Base-by-base conservation (phyloP, 768 basidiomycete species). In the Boletellus emodensis region DNA sequence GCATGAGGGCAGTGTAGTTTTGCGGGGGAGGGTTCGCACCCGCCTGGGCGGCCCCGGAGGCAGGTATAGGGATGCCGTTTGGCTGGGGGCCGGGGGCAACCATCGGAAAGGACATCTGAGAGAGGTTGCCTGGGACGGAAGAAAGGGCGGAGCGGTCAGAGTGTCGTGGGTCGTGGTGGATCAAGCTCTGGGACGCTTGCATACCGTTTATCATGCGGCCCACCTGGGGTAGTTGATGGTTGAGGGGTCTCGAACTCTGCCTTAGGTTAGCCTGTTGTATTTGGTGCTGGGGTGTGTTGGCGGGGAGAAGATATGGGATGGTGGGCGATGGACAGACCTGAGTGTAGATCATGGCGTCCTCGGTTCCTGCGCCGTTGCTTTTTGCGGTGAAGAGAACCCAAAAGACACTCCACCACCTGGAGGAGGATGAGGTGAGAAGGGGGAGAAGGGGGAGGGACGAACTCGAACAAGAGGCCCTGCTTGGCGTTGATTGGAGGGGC, bases 331-430 rank as follows among this genome's bases (percentile, higher is more conserved):
- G 22, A 70, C 81, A 47, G 56, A 87, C 87, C 71, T 85, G 82
- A 0, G 79, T 82, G 63, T 89, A 90, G 33, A 83, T 51, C 64
- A 88, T 56, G 20, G 85, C 87, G 55, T 90, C 87, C 1, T 88
- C 86, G n/a, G 81, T 64, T 17, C 81, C 83, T 9, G 62, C 64
- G 28, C 79, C 80, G 43, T 77, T 84, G 55, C 84, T 87, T 69
- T 90, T 90, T 40, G 88, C 87, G 12, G 83, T 82, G 64, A 90
- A 91, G 14, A 90, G 71, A 0, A 89, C 83, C 89, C 89, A 91
- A 60, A 91, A 91, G 20, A 91, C 89, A 57, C 82, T 86, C 89
- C 89, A 91, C 89, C 89, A 91, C 64, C 88, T 90, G 57, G 28
- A 37, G 24, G 20, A 46, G 24, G 38, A 32, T n/a, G 43, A 22